These are phyloP conservation scores for Tetrastigma voinierianum DNA, from an alignment of 164 flowering plant species.

Conservation along the genomic window DNA sequence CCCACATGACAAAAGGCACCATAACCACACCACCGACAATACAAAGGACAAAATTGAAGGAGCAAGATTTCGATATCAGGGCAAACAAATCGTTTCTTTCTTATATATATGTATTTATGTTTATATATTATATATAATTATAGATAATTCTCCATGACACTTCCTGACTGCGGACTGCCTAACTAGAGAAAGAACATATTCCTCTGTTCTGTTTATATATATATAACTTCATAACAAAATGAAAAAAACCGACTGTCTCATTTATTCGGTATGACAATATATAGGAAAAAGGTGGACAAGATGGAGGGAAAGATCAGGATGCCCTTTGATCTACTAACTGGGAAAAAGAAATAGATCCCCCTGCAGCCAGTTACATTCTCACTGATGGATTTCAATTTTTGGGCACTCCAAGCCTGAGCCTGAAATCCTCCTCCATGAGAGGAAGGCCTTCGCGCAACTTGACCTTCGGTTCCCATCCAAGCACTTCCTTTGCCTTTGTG, in stretches of 20 bases:
- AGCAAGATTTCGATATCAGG: too few species aligned
- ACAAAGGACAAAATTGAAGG: too few species aligned
- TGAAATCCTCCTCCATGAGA: slow-evolving; percentile 73
- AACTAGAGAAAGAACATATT: not conserved
- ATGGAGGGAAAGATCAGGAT: not conserved
- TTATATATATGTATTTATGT: too few species aligned
- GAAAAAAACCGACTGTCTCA: not conserved
- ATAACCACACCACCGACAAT: too few species aligned
- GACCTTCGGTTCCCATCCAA: slow-evolving; percentile 75
- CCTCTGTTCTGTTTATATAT: not conserved
- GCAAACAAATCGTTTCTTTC: too few species aligned
- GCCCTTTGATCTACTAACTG: not conserved
- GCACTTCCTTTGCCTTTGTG: slow-evolving; percentile 59
- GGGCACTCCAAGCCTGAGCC: slow-evolving; percentile 51
- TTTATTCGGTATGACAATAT: slow-evolving; percentile 2
- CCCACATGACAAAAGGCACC: too few species aligned
- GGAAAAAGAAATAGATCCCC: not conserved
- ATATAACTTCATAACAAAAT: not conserved
- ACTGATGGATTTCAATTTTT: slow-evolving; percentile 14
- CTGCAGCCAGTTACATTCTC: not conserved
- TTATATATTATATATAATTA: too few species aligned
- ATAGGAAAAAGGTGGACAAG: not conserved
- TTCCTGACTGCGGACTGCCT: too few species aligned
- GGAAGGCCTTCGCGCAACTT: slow-evolving; percentile 70
- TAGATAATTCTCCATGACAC: too few species aligned